Percentiles rank a stretch among this genome's conserved stretches.
These are phyloP conservation scores for Aureobasidium leucospermi DNA, from an alignment of 2,329 filamentous ascomycete species.

Conservation along the genomic window DNA sequence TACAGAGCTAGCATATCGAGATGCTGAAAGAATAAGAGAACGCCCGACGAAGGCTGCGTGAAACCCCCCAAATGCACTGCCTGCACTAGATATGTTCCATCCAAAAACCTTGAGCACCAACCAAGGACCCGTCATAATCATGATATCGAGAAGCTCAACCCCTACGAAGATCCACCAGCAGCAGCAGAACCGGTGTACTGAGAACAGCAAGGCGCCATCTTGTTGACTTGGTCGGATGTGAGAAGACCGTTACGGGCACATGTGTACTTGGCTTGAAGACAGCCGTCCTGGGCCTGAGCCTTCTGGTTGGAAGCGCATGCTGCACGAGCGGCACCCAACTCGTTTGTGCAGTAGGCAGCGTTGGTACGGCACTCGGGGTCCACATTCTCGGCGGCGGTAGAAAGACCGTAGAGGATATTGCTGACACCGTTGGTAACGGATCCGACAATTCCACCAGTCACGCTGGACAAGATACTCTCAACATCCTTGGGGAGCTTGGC, in stretches of 20 bases:
- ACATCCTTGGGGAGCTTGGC: neutral
- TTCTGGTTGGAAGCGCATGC: neutral
- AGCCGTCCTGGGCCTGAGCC: conserved; percentile 4
- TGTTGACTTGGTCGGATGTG: neutral
- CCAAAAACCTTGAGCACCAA: too few species aligned
- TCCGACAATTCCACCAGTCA: conserved; percentile 1
- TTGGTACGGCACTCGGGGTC: neutral
- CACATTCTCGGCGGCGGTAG: neutral
- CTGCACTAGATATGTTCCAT: too few species aligned
- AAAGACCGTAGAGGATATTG: conserved; percentile 3
- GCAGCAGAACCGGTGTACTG: conserved; percentile 4
- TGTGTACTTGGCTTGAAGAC: conserved; percentile 6
- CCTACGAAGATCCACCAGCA: neutral
- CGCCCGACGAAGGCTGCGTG: too few species aligned
- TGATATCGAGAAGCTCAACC: too few species aligned
- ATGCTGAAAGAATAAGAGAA: too few species aligned
- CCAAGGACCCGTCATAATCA: too few species aligned
- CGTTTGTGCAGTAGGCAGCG: conserved; percentile 8
- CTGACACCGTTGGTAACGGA: neutral
- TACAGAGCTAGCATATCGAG: too few species aligned
- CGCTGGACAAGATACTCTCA: neutral
- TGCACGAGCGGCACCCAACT: neutral
- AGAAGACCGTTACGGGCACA: neutral
- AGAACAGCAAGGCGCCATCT: conserved; percentile 1
- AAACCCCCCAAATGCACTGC: too few species aligned